These are phyloP conservation scores for Suillus americanus DNA, from an alignment of 768 basidiomycete species.

Conservation along the genomic window DNA sequence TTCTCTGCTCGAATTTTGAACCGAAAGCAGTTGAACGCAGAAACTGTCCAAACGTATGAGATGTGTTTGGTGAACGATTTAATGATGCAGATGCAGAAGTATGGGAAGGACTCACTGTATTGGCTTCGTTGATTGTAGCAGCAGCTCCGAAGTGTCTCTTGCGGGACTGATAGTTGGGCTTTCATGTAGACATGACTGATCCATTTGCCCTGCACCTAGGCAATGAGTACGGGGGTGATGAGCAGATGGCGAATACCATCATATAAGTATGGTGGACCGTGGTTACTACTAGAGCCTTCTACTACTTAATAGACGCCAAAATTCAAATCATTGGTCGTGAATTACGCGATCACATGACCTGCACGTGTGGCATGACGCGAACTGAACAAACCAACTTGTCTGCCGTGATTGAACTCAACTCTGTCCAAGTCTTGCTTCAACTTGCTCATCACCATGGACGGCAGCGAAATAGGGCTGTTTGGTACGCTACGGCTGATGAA, in stretches of 20 bases:
- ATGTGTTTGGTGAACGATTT: no score
- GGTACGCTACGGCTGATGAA: slow-evolving; percentile 69
- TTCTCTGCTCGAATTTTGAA: no score
- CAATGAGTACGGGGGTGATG: slow-evolving; percentile 10
- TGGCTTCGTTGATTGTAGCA: neutral
- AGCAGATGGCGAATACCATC: slow-evolving; percentile 29
- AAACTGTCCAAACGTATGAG: no score
- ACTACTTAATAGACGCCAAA: no score
- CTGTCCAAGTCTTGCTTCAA: neutral
- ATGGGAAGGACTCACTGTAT: no score
- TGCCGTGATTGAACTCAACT: neutral
- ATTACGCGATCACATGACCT: slow-evolving; percentile 1
- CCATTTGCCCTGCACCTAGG: neutral
- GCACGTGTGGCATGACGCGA: neutral
- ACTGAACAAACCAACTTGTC: neutral
- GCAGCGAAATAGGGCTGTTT: slow-evolving; percentile 58
- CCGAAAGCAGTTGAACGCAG: no score
- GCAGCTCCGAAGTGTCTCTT: neutral
- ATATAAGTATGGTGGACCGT: no score
- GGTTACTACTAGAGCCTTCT: no score
- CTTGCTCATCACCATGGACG: slow-evolving; percentile 33
- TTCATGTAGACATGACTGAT: no score
- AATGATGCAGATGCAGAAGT: no score
- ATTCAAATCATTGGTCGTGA: neutral
- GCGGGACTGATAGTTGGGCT: no score